These are phyloP conservation scores for Starmerella davenportii DNA, from an alignment of 805 yeast genomes.

Conservation along the genomic window DNA sequence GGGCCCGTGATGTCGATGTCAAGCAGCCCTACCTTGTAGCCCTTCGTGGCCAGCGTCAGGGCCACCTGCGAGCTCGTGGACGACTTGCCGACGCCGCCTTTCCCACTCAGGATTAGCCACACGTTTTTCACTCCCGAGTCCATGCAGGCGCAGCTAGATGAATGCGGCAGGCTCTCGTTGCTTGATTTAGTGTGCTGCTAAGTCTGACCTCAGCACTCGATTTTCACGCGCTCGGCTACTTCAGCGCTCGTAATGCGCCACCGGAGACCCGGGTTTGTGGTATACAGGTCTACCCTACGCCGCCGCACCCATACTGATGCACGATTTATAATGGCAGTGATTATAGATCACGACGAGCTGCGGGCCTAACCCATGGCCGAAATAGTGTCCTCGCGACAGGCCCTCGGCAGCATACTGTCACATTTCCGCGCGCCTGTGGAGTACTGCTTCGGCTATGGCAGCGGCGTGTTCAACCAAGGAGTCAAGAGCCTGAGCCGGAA, in stretches of 20 bases:
- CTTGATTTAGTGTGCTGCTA: too few species aligned
- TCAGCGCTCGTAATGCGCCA: too few species aligned
- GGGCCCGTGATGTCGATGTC: constrained; percentile 97
- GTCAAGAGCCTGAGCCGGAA: constrained; percentile 24
- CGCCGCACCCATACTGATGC: too few species aligned
- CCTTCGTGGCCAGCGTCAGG: constrained; percentile 50
- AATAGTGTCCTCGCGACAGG: constrained; percentile 5
- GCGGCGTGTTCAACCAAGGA: constrained; percentile 77
- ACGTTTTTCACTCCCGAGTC: constrained; percentile 42
- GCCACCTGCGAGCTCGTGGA: constrained; percentile 92
- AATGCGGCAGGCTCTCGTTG: too few species aligned
- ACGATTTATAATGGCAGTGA: too few species aligned
- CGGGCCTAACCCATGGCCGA: constrained; percentile 1
- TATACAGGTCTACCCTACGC: too few species aligned
- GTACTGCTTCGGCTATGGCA: constrained; percentile 84
- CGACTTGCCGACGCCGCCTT: constrained; percentile 90
- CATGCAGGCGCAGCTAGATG: too few species aligned
- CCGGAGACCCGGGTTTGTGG: too few species aligned
- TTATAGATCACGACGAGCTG: too few species aligned
- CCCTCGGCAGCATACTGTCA: constrained; percentile 32
- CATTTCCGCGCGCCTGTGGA: constrained; percentile 54
- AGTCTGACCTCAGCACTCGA: too few species aligned
- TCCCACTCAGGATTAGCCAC: constrained; percentile 59
- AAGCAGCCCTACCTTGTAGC: constrained; percentile 75
- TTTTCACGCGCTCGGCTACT: too few species aligned